These are phyloP conservation scores for Pleurotus giganteus DNA, from an alignment of 768 basidiomycete species.

Conservation along the genomic window DNA sequence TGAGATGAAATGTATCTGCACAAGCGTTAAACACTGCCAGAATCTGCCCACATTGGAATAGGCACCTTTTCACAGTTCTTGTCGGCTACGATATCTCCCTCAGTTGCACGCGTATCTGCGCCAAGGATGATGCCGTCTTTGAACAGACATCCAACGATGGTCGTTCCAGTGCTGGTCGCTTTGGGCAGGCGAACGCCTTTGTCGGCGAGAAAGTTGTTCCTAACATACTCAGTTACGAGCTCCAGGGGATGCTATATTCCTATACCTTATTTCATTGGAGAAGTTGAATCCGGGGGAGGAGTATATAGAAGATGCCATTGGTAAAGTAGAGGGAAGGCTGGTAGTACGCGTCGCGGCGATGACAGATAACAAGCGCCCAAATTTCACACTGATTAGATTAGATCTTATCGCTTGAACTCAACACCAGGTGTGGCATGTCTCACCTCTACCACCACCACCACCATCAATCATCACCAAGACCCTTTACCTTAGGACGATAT, in stretches of 20 bases:
- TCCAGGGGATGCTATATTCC: background rate
- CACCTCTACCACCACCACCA: too few relatives aligned
- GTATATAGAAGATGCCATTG: conserved; percentile 42
- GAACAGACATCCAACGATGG: conserved; percentile 95
- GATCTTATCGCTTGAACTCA: too few relatives aligned
- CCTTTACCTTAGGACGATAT: too few relatives aligned
- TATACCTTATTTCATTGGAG: conserved; percentile 67
- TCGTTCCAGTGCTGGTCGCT: conserved; percentile 93
- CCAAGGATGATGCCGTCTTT: conserved; percentile 92
- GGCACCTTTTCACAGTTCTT: conserved; percentile 99
- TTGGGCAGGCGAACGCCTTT: conserved; percentile 76
- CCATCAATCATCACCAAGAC: too few relatives aligned
- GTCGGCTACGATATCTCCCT: conserved; percentile 92
- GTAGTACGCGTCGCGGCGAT: conserved; percentile 8
- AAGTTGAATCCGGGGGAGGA: conserved; percentile 71
- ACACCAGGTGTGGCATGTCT: too few relatives aligned
- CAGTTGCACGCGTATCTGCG: conserved; percentile 95
- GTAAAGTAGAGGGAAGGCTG: conserved; percentile 32
- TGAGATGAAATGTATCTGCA: conserved; percentile 94
- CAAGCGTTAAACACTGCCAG: background rate
- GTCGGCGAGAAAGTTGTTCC: conserved; percentile 69
- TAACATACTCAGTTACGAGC: conserved; percentile 22
- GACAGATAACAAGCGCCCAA: background rate
- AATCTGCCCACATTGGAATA: background rate
- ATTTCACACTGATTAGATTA: background rate